phyloP scores from a whole-genome alignment of 1,139 yeast species.

The Magnusiomyces paraingens region DNA sequence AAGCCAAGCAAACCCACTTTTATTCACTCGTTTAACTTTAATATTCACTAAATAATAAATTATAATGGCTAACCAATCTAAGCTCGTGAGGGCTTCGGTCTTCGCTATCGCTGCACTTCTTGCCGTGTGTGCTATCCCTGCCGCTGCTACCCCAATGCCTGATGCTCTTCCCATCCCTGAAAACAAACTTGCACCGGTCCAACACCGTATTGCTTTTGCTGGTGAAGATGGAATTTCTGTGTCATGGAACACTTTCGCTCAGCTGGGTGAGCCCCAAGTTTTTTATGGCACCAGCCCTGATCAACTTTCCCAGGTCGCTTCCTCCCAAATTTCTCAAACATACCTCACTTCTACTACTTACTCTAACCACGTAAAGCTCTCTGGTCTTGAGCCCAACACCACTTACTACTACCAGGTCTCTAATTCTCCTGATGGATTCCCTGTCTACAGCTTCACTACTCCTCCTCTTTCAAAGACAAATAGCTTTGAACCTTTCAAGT shows the following conservation, averaged over 20 bases:
- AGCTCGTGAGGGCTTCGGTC: too few species aligned
- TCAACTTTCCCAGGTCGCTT: constrained; percentile 18
- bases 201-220: constrained; percentile 26
- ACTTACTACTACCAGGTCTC: constrained; percentile 27
- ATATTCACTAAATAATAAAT: too few species aligned
- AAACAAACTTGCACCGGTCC: constrained; percentile 13
- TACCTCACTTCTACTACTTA: constrained; percentile 26
- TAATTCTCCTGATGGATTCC: constrained; percentile 2
- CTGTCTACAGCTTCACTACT: constrained; percentile 22
- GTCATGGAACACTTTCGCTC: constrained; percentile 27
- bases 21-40: too few species aligned
- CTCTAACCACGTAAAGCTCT: constrained; percentile 28
- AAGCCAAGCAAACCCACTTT: too few species aligned
- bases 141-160: constrained; percentile 3
- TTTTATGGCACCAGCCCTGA: constrained; percentile 23
- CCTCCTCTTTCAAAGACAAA: constrained; percentile 18
- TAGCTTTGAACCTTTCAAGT: constrained; percentile 20
- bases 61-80: too few species aligned
- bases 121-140: neutral
- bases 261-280: constrained; percentile 22
- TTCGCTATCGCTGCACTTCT: too few species aligned
- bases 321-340: constrained; percentile 23
- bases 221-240: constrained; percentile 26
- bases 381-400: constrained; percentile 25
- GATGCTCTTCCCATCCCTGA: constrained; percentile 6